These are phyloP conservation scores for Coprinellus aureogranulatus DNA, from an alignment of 768 basidiomycete species.

Conservation along the genomic window DNA sequence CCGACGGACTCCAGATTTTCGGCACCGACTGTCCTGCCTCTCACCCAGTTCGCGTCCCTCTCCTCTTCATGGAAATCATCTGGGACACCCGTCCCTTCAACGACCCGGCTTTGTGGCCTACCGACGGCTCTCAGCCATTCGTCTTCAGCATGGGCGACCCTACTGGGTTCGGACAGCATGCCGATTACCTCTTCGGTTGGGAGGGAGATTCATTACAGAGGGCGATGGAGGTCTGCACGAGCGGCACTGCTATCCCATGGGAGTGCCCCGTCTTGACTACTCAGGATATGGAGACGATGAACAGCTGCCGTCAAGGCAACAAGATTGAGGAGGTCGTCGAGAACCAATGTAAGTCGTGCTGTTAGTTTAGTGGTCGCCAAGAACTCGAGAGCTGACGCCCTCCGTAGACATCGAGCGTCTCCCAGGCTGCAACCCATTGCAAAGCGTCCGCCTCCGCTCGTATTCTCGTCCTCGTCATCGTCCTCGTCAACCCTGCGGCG, in stretches of 20 bases:
- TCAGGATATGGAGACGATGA: conserved; percentile 12
- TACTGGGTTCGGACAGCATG: conserved; percentile 11
- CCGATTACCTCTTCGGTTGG: conserved; percentile 12
- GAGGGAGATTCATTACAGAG: conserved; percentile 11
- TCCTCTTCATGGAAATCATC: conserved; percentile 11
- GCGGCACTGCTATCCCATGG: conserved; percentile 7
- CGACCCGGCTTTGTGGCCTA: conserved; percentile 7
- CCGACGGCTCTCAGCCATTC: conserved; percentile 9
- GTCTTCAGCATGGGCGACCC: conserved; percentile 12
- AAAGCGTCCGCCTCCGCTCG: conserved; percentile 5
- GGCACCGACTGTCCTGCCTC: conserved; percentile 10
- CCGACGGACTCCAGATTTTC: conserved; percentile 2
- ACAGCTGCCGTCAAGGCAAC: conserved; percentile 5
- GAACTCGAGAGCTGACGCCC: background rate
- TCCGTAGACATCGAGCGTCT: conserved; percentile 4
- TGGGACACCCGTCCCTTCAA: conserved; percentile 12
- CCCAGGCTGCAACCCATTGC: conserved; percentile 10
- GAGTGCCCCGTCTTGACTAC: conserved; percentile 9
- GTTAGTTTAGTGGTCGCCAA: background rate
- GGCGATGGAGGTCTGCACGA: conserved; percentile 11
- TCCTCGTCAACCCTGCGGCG: too few species aligned
- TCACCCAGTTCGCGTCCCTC: conserved; percentile 9
- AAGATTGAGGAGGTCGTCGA: conserved; percentile 10
- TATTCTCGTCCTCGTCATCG: too few species aligned
- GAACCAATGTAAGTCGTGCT: conserved; percentile 4